Percentiles rank a stretch among this genome's conserved stretches.
Evolutionary conservation across 2,329 filamentous ascomycete genomes (phyloP).

Genomic region (Orbilia blumenaviensis): DNA sequence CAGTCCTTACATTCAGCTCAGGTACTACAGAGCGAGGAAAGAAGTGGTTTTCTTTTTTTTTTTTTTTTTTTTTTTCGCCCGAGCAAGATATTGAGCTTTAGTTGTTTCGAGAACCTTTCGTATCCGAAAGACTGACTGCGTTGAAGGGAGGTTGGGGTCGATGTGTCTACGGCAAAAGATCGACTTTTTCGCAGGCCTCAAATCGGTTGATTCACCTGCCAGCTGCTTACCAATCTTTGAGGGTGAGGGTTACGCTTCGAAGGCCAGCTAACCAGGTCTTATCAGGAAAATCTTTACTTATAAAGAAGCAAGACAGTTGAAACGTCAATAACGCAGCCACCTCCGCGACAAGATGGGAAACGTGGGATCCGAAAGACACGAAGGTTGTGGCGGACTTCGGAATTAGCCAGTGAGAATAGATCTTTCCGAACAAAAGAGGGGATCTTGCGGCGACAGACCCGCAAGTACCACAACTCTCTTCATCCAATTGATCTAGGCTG

Average conservation of each 20-base stretch:
- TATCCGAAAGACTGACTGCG: not conserved
- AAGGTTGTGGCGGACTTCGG: slow-evolving; percentile 27
- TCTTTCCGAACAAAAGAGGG: slow-evolving; percentile 28
- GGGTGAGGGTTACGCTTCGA: not conserved
- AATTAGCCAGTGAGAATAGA: slow-evolving; percentile 9
- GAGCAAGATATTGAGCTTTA: not conserved
- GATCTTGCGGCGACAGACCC: slow-evolving; percentile 2
- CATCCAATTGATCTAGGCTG: not conserved
- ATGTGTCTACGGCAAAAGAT: slow-evolving; percentile 25
- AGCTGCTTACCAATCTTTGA: not conserved
- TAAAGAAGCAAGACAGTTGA: not conserved
- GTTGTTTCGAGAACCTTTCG: not conserved
- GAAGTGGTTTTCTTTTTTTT: not conserved
- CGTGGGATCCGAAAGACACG: slow-evolving; percentile 22
- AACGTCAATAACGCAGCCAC: slow-evolving; percentile 9
- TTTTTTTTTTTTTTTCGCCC: not conserved
- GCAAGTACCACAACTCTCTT: slow-evolving; percentile 25
- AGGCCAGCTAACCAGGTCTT: not conserved
- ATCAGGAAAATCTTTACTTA: slow-evolving; percentile 34
- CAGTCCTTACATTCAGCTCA: not conserved
- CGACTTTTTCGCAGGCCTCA: slow-evolving; percentile 14
- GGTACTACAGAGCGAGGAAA: not conserved
- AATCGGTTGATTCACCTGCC: slow-evolving; percentile 3
- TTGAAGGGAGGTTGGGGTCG: slow-evolving; percentile 39
- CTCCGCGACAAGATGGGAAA: not conserved